A percentile compares a stretch with the other conserved stretches of the same genome.
phyloP scores from a whole-genome alignment of 2,329 filamentous ascomycete species.

The Alternaria infectoria region DNA sequence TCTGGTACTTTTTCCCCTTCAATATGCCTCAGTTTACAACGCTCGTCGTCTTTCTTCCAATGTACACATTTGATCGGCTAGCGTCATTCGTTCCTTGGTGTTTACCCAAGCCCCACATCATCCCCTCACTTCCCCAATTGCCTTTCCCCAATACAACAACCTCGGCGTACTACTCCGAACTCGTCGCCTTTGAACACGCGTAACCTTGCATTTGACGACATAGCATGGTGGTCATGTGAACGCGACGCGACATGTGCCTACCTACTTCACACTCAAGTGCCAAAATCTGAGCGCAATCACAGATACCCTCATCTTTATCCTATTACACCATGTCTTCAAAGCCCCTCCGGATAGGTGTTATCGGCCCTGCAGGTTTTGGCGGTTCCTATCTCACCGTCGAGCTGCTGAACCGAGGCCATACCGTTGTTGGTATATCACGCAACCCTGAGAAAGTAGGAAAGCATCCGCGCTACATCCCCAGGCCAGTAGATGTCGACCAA shows the following conservation, averaged over 20 bases:
- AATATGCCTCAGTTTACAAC: background rate
- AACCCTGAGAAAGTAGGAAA: slow-evolving; percentile 40
- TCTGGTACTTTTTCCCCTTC: background rate
- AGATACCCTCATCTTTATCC: background rate
- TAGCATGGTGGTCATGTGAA: background rate
- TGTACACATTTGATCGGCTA: too few relatives aligned
- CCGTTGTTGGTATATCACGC: slow-evolving; percentile 44
- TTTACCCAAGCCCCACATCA: slow-evolving; percentile 35
- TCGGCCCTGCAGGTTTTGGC: slow-evolving; percentile 44
- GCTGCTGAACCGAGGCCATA: slow-evolving; percentile 43
- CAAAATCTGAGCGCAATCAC: background rate
- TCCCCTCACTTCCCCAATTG: slow-evolving; percentile 31
- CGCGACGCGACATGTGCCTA: background rate
- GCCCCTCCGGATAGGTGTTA: slow-evolving; percentile 33
- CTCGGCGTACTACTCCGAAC: background rate
- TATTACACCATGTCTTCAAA: background rate
- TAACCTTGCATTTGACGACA: background rate
- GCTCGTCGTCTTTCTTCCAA: too few relatives aligned
- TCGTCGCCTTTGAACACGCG: background rate
- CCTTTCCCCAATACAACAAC: slow-evolving; percentile 21
- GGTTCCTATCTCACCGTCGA: slow-evolving; percentile 44
- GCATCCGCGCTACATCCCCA: slow-evolving; percentile 37
- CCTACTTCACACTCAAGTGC: background rate
- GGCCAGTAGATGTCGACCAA: slow-evolving; percentile 34
- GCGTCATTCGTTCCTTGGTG: background rate